A percentile compares a stretch with the other conserved stretches of the same genome.
phyloP scores from a whole-genome alignment of 1,139 yeast species.

The Saccharomyces hybrid region DNA sequence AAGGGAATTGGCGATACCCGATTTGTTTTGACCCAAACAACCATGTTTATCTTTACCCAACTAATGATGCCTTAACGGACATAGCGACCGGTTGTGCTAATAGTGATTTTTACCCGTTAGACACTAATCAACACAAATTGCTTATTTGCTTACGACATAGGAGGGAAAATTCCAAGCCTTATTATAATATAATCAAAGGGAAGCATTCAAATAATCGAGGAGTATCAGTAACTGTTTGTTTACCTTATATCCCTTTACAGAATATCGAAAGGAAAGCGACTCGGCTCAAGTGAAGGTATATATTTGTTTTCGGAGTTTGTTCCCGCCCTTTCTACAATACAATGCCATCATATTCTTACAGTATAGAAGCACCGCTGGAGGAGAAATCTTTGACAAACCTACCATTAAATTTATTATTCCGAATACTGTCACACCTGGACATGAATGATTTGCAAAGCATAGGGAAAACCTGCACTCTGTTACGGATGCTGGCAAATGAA shows the following conservation, averaged over 20 bases:
- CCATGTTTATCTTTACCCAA: background rate
- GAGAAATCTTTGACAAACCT: conserved; percentile 13
- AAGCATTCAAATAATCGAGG: background rate
- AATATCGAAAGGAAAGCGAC: background rate
- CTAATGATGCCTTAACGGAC: too few relatives aligned
- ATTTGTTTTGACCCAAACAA: background rate
- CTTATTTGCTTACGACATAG: background rate
- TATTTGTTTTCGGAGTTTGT: background rate
- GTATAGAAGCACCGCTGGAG: background rate
- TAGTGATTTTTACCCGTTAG: background rate
- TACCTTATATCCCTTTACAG: background rate
- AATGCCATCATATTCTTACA: background rate
- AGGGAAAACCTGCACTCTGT: conserved; percentile 19
- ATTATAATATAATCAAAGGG: background rate
- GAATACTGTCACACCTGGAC: conserved; percentile 18
- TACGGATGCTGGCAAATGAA: conserved; percentile 23
- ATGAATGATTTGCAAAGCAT: conserved; percentile 20
- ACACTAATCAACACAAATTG: background rate
- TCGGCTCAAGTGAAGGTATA: background rate
- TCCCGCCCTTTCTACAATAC: background rate
- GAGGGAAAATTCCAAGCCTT: background rate
- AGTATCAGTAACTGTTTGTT: background rate
- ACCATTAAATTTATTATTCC: conserved; percentile 22
- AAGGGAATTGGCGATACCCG: background rate
- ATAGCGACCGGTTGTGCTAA: background rate